Base-by-base conservation (phyloP, 1,139 yeast genomes). In the Zygoascus sp. region DNA sequence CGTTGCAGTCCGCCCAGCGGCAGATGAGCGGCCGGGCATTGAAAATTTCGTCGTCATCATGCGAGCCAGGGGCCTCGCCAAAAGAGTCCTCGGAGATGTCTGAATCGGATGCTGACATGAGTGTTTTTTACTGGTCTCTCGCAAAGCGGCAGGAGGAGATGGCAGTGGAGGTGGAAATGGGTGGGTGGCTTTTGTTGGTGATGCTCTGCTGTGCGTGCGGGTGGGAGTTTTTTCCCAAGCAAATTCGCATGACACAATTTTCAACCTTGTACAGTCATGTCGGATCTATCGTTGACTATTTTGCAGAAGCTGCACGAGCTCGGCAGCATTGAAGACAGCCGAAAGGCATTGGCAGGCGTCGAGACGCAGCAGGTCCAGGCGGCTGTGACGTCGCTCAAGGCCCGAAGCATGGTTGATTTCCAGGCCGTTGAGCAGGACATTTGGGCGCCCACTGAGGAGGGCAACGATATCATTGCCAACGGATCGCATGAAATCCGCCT, bases 401-500 rank as follows among this genome's bases (percentile, higher is more conserved):
- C 97, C 50, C 83, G 84, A 66, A 77, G 79, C 51, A 90, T 90
- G 88, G 76, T 92, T 58, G 71, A 72, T 43, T 90, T 81, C 72
- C 73, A 78, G 58, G 79, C 87, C 55, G 75, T 81, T 49, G 97
- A 90, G 65, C 73, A 76, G 50, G 95, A 90, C 56, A 68, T 73
- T 54, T 90, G 92, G 83, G 69, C 74, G 22, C 76, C 90, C 55
- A 84, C 95, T 16, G 69, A 69, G 16, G 99, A 92, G 70, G 98
- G 95, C 40, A 70, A 80, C 57, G 89, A 86, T 45, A 86, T 90
- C 55, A 76, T 86, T 22, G 65, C 69, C 16, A 70, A 83, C 47
- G 98, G 98, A 5, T 86, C 97, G 19, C 97, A 94, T 60, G 99
- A 92, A 70, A 79, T 79, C 60, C 80, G 95, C 57, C 76, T 94